A percentile compares a stretch with the other conserved stretches of the same genome.
Conservation (phyloP, 108 stramenopile genomes). For the Fragilariopsis cylindrus region DNA sequence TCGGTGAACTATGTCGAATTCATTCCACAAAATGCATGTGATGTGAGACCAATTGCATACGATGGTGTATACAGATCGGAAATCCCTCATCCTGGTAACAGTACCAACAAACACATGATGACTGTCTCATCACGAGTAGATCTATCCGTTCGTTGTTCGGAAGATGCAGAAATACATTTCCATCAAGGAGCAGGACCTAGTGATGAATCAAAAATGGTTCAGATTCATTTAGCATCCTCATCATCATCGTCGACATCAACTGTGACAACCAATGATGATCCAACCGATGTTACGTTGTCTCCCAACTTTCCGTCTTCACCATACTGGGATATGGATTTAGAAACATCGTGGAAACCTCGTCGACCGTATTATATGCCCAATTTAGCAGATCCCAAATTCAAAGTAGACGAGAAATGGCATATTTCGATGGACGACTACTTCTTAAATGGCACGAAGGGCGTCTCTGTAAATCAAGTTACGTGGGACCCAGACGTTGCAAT, state of each 20-base stretch:
- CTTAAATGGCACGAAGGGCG: constrained; percentile 15
- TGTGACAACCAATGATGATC: neutral
- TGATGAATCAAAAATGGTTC: constrained; percentile 9
- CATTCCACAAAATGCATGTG: constrained; percentile 27
- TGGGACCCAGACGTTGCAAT: constrained; percentile 29
- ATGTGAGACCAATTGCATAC: constrained; percentile 34
- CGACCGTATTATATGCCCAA: constrained; percentile 36
- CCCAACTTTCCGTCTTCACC: neutral
- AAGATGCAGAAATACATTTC: constrained; percentile 20
- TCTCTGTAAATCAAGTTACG: constrained; percentile 28
- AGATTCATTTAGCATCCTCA: constrained; percentile 1
- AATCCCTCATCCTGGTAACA: constrained; percentile 7
- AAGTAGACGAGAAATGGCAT: constrained; percentile 20
- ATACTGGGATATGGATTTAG: constrained; percentile 1
- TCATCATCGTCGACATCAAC: neutral
- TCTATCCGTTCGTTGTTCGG: constrained; percentile 39
- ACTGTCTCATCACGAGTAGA: constrained; percentile 43
- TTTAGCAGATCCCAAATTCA: neutral
- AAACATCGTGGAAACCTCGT: constrained; percentile 25
- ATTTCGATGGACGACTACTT: constrained; percentile 27
- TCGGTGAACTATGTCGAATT: constrained; percentile 21
- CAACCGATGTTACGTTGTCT: neutral
- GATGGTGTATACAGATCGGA: constrained; percentile 46
- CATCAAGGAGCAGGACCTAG: constrained; percentile 22
- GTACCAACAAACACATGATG: constrained; percentile 17